These are phyloP conservation scores for Meyerozyma guilliermondii DNA, from an alignment of 1,139 yeast species.

Conservation along the genomic window DNA sequence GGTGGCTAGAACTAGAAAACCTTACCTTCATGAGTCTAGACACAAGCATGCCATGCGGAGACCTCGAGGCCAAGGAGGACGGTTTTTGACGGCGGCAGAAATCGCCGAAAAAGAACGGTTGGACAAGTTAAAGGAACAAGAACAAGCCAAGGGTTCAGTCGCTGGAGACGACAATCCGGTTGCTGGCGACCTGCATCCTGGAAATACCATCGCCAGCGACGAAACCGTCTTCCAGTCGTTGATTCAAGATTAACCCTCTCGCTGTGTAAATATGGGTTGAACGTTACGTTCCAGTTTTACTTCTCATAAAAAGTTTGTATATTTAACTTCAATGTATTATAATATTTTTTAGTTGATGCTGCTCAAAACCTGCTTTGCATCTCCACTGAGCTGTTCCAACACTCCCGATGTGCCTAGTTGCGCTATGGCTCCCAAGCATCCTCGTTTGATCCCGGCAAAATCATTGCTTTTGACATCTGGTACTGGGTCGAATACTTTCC, in stretches of 20 bases:
- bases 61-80: conserved; percentile 98
- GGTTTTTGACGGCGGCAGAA: conserved; percentile 94
- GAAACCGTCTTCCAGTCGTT: background rate
- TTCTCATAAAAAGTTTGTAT: background rate
- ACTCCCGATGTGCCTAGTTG: conserved; percentile 27
- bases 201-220: conserved; percentile 3
- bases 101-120: conserved; percentile 76
- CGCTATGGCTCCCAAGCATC: conserved; percentile 25
- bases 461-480: conserved; percentile 38
- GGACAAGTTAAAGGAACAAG: conserved; percentile 43
- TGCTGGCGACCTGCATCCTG: conserved; percentile 2
- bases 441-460: conserved; percentile 23
- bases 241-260: background rate
- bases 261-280: background rate
- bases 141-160: conserved; percentile 15
- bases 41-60: conserved; percentile 99
- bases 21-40: conserved; percentile 93
- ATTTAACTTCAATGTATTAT: conserved; percentile 2
- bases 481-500: conserved; percentile 65
- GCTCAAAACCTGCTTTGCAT: conserved; percentile 15
- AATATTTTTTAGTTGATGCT: conserved; percentile 1
- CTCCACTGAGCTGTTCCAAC: conserved; percentile 24
- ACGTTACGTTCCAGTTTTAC: background rate
- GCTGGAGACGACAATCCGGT: background rate
- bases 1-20: conserved; percentile 86